phyloP scores from a whole-genome alignment of 1,284 basidiomycete species.

The Calocybe gambosa region DNA sequence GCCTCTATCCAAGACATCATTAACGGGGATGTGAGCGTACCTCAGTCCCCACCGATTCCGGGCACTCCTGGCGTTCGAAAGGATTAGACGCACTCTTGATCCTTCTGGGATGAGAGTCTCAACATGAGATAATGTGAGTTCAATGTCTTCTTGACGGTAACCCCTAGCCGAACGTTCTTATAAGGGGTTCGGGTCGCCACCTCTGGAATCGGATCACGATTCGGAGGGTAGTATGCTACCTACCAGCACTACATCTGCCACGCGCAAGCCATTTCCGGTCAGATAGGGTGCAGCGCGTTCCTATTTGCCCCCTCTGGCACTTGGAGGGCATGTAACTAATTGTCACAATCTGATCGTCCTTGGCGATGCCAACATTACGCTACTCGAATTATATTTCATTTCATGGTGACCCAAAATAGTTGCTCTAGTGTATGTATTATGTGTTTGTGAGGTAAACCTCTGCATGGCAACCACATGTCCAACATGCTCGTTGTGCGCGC shows the following conservation, averaged over 20 bases:
- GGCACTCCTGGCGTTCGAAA: not conserved
- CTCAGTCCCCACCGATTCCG: constrained; percentile 43
- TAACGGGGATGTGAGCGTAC: constrained; percentile 54
- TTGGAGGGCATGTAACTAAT: not conserved
- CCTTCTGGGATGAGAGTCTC: not conserved
- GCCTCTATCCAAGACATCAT: constrained; percentile 80
- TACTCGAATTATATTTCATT: not conserved
- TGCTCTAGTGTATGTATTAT: not conserved
- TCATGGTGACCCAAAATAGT: not conserved
- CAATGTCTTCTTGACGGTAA: no score
- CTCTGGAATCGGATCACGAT: no score
- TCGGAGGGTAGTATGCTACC: no score
- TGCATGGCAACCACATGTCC: not conserved
- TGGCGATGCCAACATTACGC: not conserved
- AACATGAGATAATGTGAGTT: no score
- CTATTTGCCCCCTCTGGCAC: not conserved
- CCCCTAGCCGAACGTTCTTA: no score
- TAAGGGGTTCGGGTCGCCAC: no score
- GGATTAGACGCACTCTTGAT: not conserved
- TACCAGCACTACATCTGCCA: not conserved
- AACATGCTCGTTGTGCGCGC: not conserved
- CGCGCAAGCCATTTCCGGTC: not conserved
- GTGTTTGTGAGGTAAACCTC: not conserved
- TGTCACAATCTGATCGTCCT: not conserved
- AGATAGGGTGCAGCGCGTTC: not conserved